A percentile compares a stretch with the other conserved stretches of the same genome.
Evolutionary conservation across 352 stramenopile genomes (phyloP).

Genomic region (Achlya hypogyna): DNA sequence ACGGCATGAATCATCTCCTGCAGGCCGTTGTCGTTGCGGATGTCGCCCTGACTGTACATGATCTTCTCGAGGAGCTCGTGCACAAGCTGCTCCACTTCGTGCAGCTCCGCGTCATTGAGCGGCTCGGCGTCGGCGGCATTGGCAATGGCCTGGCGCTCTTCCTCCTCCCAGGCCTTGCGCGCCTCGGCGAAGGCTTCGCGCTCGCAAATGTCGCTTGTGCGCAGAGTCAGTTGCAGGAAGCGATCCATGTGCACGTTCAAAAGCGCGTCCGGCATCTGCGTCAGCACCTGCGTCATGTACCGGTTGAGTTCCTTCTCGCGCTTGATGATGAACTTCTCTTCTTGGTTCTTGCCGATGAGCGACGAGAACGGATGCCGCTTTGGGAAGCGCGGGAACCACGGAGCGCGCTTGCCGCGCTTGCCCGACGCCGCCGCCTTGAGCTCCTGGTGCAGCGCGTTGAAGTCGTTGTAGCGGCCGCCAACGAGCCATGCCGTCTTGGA

Average conservation of each 20-base stretch:
- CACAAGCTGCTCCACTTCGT: conserved; percentile 84
- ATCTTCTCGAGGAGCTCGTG: conserved; percentile 84
- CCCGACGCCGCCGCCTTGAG: conserved; percentile 78
- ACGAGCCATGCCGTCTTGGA: conserved; percentile 85
- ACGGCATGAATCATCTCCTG: conserved; percentile 87
- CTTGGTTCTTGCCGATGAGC: conserved; percentile 86
- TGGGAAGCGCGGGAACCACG: conserved; percentile 84
- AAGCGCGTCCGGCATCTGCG: conserved; percentile 82
- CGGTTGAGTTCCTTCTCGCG: conserved; percentile 86
- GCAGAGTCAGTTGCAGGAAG: conserved; percentile 82
- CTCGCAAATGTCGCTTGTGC: conserved; percentile 81
- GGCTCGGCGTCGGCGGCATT: conserved; percentile 78
- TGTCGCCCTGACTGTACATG: conserved; percentile 77
- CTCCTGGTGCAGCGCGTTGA: conserved; percentile 84
- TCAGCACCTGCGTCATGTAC: conserved; percentile 87
- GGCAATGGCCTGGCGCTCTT: conserved; percentile 77
- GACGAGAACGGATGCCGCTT: conserved; percentile 86
- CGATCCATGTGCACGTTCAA: conserved; percentile 85
- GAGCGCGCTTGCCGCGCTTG: conserved; percentile 72
- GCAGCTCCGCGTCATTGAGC: conserved; percentile 78
- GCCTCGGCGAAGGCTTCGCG: conserved; percentile 81
- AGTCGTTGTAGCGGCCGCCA: conserved; percentile 84
- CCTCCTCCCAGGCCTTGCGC: conserved; percentile 80
- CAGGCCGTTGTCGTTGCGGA: conserved; percentile 80
- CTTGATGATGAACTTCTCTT: conserved; percentile 88